phyloP scores from a whole-genome alignment of 805 yeast genomes.

The Candida schatavii region DNA sequence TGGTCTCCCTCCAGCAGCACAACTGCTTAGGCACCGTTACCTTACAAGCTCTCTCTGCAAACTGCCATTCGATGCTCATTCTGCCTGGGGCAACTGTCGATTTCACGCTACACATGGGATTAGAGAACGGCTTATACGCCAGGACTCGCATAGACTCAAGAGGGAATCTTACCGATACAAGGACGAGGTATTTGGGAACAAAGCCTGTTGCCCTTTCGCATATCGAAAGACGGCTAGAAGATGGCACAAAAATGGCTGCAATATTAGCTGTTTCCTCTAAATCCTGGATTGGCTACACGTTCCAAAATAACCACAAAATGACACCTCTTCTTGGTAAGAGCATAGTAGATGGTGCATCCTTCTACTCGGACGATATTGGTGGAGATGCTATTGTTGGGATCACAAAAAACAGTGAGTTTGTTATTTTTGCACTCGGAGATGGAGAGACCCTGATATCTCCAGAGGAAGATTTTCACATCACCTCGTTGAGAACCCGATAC shows the following conservation, averaged over 20 bases:
- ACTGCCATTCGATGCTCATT: slow-evolving; percentile 23
- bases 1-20: slow-evolving; percentile 60
- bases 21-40: slow-evolving; percentile 59
- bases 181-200: slow-evolving; percentile 73
- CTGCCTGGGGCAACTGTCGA: slow-evolving; percentile 12
- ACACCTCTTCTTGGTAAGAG: slow-evolving; percentile 46
- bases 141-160: slow-evolving; percentile 53
- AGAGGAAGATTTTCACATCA: slow-evolving; percentile 27
- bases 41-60: slow-evolving; percentile 63
- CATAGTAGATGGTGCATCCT: slow-evolving; percentile 47
- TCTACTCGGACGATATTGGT: slow-evolving; percentile 60
- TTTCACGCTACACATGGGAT: slow-evolving; percentile 59
- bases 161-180: slow-evolving; percentile 60
- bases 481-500: slow-evolving; percentile 42
- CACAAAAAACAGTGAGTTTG: slow-evolving; percentile 42
- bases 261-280: slow-evolving; percentile 52
- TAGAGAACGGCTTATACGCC: slow-evolving; percentile 79
- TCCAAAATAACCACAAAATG: slow-evolving; percentile 23
- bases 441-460: slow-evolving; percentile 27
- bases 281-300: slow-evolving; percentile 53
- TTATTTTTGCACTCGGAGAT: slow-evolving; percentile 54
- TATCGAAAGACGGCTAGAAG: slow-evolving; percentile 14
- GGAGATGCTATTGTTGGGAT: slow-evolving; percentile 66
- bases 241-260: slow-evolving; percentile 8
- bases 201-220: slow-evolving; percentile 52